These are phyloP conservation scores for Hansenula lynferdii DNA, from an alignment of 1,139 yeast species.

Conservation along the genomic window DNA sequence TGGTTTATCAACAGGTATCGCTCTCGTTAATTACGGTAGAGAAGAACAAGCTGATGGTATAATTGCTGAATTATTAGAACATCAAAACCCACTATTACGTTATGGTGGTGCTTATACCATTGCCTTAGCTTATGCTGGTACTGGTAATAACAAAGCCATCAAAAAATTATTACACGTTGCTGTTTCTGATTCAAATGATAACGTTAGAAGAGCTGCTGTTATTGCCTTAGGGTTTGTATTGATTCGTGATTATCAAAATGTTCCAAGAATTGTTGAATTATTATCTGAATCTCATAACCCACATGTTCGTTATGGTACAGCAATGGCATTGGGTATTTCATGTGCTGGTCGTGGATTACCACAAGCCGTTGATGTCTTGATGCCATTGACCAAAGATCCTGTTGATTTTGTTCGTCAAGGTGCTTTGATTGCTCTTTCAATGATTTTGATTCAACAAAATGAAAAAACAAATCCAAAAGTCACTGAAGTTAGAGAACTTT, in stretches of 20 bases:
- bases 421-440: slow-evolving; percentile 87
- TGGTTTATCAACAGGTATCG: slow-evolving; percentile 86
- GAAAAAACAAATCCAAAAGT: slow-evolving; percentile 82
- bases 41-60: slow-evolving; percentile 78
- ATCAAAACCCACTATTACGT: slow-evolving; percentile 81
- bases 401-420: slow-evolving; percentile 98
- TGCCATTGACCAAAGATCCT: slow-evolving; percentile 89
- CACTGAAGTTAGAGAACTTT: slow-evolving; percentile 65
- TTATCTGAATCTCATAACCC: slow-evolving; percentile 95
- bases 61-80: slow-evolving; percentile 62
- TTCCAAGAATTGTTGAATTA: slow-evolving; percentile 92
- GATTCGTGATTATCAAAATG: slow-evolving; percentile 86
- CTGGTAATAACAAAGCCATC: slow-evolving; percentile 86
- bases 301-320: slow-evolving; percentile 97
- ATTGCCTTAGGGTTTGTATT: slow-evolving; percentile 90
- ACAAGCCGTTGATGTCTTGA: slow-evolving; percentile 87
- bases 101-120: slow-evolving; percentile 95
- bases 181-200: slow-evolving; percentile 95
- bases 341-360: slow-evolving; percentile 93
- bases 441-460: slow-evolving; percentile 92
- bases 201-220: slow-evolving; percentile 95
- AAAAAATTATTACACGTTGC: slow-evolving; percentile 86
- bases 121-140: slow-evolving; percentile 96
- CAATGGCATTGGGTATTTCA: slow-evolving; percentile 93
- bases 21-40: slow-evolving; percentile 79